Evolutionary conservation across 2,329 filamentous ascomycete species (phyloP), one percentile per base, ranked within the genome.

Genomic region (Cytospora piceae): DNA sequence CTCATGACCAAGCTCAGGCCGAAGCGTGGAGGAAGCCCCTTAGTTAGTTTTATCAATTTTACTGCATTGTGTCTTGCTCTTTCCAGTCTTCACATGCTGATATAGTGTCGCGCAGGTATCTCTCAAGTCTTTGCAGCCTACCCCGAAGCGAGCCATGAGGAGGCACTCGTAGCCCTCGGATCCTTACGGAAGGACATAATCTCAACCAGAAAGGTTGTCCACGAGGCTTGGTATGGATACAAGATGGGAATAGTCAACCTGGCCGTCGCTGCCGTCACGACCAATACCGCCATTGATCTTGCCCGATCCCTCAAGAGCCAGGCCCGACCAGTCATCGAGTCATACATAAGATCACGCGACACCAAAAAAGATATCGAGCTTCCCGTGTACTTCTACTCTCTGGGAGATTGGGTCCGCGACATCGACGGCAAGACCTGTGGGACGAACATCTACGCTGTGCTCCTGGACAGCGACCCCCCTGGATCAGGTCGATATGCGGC

Each of bases 211-310:
- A 9, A 46, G n/a, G n/a, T 22, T 1, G 52, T 62, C 11, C 31
- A 55, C 37, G 51, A 62, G 24, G 51, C 42, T 24, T 62, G 60
- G 60, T 4, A 2, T 11, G 27, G 29, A 17, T 62, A 39, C 34
- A 46, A n/a, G 2, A 27, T 42, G 2, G 60, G 60, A 12, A 9
- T 9, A 4, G 52, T 56, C 12, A 52, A 62, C 27, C 60, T 49
- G 2, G 60, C 60, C 20, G 52, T 37, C 8, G 60, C 60, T 39
- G 60, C 52, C 2, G 27, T 56, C 5, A 62, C 60, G n/a, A 62
- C 60, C 27, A 62, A 62, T 20, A 62, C 60, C 7, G 60, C 60
- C 14, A 56, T 62, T 11, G 60, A 62, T 53, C 52, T 62, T 37
- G 60, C 46, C 3, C 34, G 60, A 11, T 62, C 27, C 20, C 52